phyloP scores from a whole-genome alignment of 257 asterid genomes.

The Solanum arcanum region DNA sequence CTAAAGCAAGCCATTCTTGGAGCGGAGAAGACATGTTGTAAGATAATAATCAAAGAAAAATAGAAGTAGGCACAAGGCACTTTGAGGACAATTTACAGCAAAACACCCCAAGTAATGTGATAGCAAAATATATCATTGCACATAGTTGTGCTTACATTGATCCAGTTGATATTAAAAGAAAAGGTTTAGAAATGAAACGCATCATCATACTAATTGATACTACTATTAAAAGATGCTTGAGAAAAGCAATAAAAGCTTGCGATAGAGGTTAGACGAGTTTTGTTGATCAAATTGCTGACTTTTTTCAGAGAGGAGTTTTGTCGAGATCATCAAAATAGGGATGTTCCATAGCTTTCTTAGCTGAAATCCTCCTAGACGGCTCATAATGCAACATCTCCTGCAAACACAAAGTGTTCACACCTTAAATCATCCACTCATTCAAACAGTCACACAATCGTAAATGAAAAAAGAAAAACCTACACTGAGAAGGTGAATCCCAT shows the following conservation, averaged over 20 bases:
- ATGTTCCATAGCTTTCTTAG: conserved; percentile 96
- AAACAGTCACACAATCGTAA: not conserved
- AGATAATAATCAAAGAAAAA: not conserved
- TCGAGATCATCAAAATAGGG: conserved; percentile 77
- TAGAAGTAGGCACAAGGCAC: not conserved
- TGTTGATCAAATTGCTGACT: not conserved
- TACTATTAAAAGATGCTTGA: conserved; percentile 1
- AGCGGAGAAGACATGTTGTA: not conserved
- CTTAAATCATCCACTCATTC: not conserved
- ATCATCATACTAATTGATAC: not conserved
- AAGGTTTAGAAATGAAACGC: not conserved
- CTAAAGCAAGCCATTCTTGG: not conserved
- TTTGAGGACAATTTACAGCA: not conserved
- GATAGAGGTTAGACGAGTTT: not conserved
- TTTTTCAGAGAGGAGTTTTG: conserved; percentile 17
- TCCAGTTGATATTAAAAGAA: not conserved
- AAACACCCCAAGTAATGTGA: not conserved
- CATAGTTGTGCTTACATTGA: not conserved
- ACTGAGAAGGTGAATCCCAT: conserved; percentile 59
- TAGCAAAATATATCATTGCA: not conserved
- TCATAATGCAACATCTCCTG: conserved; percentile 94
- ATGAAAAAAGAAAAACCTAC: conserved; percentile 23
- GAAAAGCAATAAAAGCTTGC: conserved; percentile 6
- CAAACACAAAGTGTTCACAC: not conserved
- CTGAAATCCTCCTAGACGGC: conserved; percentile 86